A percentile compares a stretch with the other conserved stretches of the same genome.
Evolutionary conservation across 306 rosid species (phyloP).

Genomic region (Astragalus glycyphyllos): DNA sequence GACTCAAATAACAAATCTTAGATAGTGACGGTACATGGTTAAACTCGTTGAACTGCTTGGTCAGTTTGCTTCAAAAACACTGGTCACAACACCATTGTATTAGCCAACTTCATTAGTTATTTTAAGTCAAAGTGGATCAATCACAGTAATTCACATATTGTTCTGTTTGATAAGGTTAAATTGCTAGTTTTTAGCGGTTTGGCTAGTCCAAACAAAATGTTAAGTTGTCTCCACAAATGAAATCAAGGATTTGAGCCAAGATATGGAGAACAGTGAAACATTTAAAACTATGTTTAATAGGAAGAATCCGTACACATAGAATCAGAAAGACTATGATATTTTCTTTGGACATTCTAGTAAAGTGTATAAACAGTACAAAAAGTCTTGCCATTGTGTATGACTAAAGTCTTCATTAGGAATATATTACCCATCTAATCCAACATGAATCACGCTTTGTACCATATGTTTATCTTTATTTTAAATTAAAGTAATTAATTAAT

Average conservation of each 20-base stretch:
- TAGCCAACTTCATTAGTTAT: neutral
- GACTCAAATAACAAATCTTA: no score
- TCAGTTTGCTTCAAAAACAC: no score
- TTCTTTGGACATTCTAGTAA: slow-evolving; percentile 38
- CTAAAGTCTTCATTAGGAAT: slow-evolving; percentile 50
- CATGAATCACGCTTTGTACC: slow-evolving; percentile 52
- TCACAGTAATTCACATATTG: no score
- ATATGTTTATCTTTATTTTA: slow-evolving; percentile 28
- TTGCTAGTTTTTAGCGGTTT: no score
- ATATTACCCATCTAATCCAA: slow-evolving; percentile 54
- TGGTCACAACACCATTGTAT: neutral
- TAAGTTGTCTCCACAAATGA: slow-evolving; percentile 38
- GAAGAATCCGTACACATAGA: slow-evolving; percentile 61
- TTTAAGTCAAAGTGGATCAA: no score
- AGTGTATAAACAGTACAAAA: slow-evolving; percentile 21
- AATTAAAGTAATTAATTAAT: slow-evolving; percentile 41
- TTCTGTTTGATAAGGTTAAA: no score
- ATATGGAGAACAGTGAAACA: slow-evolving; percentile 38
- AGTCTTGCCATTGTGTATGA: neutral
- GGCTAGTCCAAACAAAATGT: neutral
- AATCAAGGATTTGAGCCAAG: slow-evolving; percentile 37
- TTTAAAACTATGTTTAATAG: slow-evolving; percentile 38
- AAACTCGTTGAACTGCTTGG: no score
- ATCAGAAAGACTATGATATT: slow-evolving; percentile 53
- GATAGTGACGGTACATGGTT: no score